These are phyloP conservation scores for Flaveria bidentis DNA, from an alignment of 129 eudicot genomes.

Conservation along the genomic window DNA sequence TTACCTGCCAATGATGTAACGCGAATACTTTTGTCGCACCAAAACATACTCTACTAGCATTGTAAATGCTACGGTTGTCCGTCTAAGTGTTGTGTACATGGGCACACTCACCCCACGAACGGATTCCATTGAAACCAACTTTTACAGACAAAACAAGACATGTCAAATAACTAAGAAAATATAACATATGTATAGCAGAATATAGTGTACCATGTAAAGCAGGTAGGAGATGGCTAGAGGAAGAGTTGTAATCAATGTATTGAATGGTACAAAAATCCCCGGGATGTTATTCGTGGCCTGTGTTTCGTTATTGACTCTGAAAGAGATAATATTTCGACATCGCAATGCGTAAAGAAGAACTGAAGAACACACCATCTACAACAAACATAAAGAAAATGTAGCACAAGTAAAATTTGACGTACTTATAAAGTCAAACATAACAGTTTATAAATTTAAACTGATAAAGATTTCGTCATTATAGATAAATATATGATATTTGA, in stretches of 20 bases:
- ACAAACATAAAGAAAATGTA: slow-evolving; percentile 20
- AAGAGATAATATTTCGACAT: slow-evolving; percentile 43
- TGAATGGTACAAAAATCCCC: slow-evolving; percentile 30
- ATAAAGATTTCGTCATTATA: not conserved
- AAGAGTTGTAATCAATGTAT: slow-evolving; percentile 41
- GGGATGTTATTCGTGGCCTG: slow-evolving; percentile 21
- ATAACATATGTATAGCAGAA: not conserved
- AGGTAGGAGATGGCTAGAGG: slow-evolving; percentile 49
- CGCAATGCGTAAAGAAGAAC: slow-evolving; percentile 44
- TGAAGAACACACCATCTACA: slow-evolving; percentile 50
- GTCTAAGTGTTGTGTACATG: slow-evolving; percentile 61
- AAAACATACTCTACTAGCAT: slow-evolving; percentile 53
- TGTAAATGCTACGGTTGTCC: slow-evolving; percentile 62
- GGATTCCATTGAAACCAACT: slow-evolving; percentile 61
- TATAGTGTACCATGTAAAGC: slow-evolving; percentile 48
- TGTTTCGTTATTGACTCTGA: slow-evolving; percentile 31
- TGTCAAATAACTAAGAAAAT: not conserved
- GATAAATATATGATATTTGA: not conserved
- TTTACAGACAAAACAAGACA: slow-evolving; percentile 16
- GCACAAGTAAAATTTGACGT: not conserved
- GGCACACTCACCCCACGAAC: slow-evolving; percentile 59
- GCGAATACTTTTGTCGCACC: slow-evolving; percentile 43
- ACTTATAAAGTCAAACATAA: not conserved
- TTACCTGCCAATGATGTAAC: slow-evolving; percentile 45
- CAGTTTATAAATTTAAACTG: not conserved